Percentiles rank a stretch among this genome's conserved stretches.
Evolutionary conservation across 2,329 filamentous ascomycete species (phyloP).

Genomic region (Sclerotinia minor): DNA sequence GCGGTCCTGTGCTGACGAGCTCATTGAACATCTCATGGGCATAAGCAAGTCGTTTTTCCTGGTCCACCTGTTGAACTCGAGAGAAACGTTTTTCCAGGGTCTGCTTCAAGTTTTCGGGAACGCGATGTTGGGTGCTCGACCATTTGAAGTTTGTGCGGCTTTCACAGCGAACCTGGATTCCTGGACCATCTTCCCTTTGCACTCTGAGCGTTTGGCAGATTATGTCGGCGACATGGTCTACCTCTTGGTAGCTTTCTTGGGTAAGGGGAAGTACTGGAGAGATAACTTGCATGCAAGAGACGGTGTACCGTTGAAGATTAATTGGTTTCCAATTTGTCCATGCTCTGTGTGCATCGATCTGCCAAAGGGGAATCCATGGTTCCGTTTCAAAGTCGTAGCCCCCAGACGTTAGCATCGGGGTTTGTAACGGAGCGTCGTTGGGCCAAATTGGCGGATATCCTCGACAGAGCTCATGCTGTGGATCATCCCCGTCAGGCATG

Average conservation of each 20-base stretch:
- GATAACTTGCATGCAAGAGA: neutral
- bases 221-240: neutral
- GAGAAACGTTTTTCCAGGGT: neutral
- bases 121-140: neutral
- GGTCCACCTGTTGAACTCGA: neutral
- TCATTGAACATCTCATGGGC: neutral
- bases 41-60: neutral
- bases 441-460: too few species aligned
- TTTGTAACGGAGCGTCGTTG: too few species aligned
- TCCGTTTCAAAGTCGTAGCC: too few species aligned
- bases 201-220: neutral
- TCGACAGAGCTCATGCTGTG: neutral
- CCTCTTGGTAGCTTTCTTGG: neutral
- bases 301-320: neutral
- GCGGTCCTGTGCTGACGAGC: neutral
- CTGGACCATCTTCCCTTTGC: neutral
- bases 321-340: neutral
- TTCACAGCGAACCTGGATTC: neutral
- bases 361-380: slow-evolving; percentile 2
- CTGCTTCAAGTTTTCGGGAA: neutral
- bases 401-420: neutral
- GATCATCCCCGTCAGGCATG: neutral
- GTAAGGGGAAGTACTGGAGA: neutral
- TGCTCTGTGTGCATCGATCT: neutral
- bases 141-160: neutral